Evolutionary conservation across 2,329 filamentous ascomycete species (phyloP), one percentile per base, ranked within the genome.

Genomic region (Cladophialophora exuberans): DNA sequence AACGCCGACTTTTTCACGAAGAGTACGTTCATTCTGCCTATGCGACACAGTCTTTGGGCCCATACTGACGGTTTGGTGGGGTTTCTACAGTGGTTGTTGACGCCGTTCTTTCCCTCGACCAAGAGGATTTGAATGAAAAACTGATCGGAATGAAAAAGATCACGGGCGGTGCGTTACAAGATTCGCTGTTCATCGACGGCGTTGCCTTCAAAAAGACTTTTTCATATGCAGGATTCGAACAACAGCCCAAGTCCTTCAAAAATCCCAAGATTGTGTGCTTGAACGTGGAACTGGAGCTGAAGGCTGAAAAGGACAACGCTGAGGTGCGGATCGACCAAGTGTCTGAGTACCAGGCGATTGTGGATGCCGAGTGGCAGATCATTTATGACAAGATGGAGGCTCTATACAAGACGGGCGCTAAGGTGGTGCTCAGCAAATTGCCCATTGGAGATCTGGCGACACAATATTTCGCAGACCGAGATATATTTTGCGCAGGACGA

Each of bases 161-260:
- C 61, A 93, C 91, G 33, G 94, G 94, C 69, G 94, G 94, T 72
- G 96, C 90, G 31, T 84, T 99, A 26, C 94, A 96, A 68, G 94
- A 97, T 61, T 97, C 93, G 2, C 83, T 96, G 35, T 97, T 97
- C 75, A 88, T 99, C 70, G 94, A 97, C 73, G 94, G 94, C 70
- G 94, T 99, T 60, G 93, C 94, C 30, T 99, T 99, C 82, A 97
- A 97, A 81, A 99, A 99, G 84, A 99, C 94, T 4, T 99, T 99
- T 75, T 92, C 93, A 47, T 99, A 99, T 71, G 94, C 94, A 66
- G 94, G 94, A 70, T 99, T 99, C 76, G 94, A 99, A 78, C 94
- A 99, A 78, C 94, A 99, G 78, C 94, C 94, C 64, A 99, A 99
- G 77, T 86, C 84, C 6, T 97, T 99, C 80, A 85, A 83, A 70